Base-by-base conservation (phyloP, 768 basidiomycete species). In the Collybiopsis luxurians region DNA sequence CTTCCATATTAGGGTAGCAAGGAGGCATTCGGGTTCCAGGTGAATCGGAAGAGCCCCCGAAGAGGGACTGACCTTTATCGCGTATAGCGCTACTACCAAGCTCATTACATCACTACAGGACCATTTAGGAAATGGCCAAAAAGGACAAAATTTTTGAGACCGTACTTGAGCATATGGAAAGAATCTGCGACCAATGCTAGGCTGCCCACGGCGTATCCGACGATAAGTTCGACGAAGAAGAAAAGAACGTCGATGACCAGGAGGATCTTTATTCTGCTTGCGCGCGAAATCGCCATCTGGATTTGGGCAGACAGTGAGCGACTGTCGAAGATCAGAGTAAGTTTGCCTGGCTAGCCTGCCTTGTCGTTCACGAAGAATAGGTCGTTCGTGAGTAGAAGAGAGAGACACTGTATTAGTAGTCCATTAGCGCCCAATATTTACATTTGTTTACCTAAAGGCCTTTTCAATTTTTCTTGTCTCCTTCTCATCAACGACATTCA, bases 91-190 rank as follows among this genome's bases (percentile, higher is more conserved):
- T 52, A 98, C 95, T 56, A 95, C 68, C 58, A 99, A 76, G 70
- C 95, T 97, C 84, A 97, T 83, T 63, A 97, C 93, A 80, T 99
- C 97, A 76, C 96, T 98, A 72, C 49, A 67, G 64, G 36, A 10
- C 53, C 55, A 43, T 60, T 40, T 43, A 45, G 50, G 17, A 26
- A 59, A 54, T 28, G 53, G 26, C 44, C 9, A 23, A 30, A 26
- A 43, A 12, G 48, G 36, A 38, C 47, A 44, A 34, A 45, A 26
- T 57, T 26, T 5, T n/a, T n/a, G n/a, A 48, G 13, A 49, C 15
- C 87, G 59, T 61, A 95, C 95, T 98, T 98, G 75, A 98, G 86
- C 95, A 97, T 98, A 75, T 98, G 96, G 72, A 98, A 98, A 62
- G 90, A 90, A 74, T 98, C 96, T 7, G 96, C 96, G 46, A 99